Percentiles rank a stretch among this genome's conserved stretches.
These are phyloP conservation scores for Dendrobium huoshanense DNA, from an alignment of 106 monocot species.

Conservation along the genomic window DNA sequence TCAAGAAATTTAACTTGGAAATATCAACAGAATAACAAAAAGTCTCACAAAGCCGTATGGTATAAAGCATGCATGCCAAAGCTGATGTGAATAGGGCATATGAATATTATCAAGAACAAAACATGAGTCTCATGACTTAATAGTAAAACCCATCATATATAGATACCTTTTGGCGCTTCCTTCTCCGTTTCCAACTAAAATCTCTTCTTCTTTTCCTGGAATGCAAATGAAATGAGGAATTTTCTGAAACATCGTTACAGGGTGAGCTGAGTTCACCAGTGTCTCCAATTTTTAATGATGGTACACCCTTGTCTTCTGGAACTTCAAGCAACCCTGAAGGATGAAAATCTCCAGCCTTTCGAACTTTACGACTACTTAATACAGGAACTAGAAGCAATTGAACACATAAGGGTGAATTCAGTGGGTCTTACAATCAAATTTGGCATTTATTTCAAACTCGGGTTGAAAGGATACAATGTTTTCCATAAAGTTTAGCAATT, in stretches of 20 bases:
- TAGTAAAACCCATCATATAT: not conserved
- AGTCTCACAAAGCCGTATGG: too few relatives aligned
- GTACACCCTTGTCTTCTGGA: not conserved
- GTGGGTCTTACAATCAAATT: not conserved
- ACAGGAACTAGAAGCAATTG: not conserved
- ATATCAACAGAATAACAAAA: not conserved
- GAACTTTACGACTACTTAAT: not conserved
- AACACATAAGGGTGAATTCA: not conserved
- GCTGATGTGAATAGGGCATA: not conserved
- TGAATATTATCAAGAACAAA: not conserved
- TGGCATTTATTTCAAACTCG: not conserved
- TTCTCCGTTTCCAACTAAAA: slow-evolving; percentile 11
- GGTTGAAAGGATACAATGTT: not conserved
- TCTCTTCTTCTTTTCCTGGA: slow-evolving; percentile 6
- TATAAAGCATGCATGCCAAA: not conserved
- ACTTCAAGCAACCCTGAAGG: not conserved
- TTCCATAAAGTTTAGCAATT: not conserved
- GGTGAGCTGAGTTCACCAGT: not conserved
- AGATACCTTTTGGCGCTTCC: slow-evolving; percentile 2
- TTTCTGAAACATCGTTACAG: not conserved
- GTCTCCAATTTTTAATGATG: not conserved
- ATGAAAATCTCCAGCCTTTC: not conserved
- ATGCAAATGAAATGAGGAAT: not conserved
- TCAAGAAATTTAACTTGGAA: not conserved
- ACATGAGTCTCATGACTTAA: not conserved